phyloP scores from a whole-genome alignment of 2,329 filamentous ascomycete species.

The Colletotrichum viniferum region DNA sequence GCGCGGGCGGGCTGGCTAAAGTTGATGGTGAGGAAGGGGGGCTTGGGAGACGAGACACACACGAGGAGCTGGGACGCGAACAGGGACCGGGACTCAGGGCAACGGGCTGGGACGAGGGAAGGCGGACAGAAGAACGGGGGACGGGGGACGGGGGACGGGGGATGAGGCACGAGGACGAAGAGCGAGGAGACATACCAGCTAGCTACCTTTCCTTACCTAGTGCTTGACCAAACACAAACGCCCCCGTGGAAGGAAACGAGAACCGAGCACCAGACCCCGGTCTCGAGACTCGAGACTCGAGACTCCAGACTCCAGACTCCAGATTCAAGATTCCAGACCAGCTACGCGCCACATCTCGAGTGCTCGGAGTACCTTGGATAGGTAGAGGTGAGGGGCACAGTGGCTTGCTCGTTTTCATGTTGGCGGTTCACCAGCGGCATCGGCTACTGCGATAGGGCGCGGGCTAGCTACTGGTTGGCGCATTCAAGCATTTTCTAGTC shows the following conservation, averaged over 20 bases:
- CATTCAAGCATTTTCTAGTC: conserved; percentile 3
- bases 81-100: not conserved
- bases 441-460: not conserved
- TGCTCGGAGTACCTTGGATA: not conserved
- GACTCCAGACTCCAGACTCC: not conserved
- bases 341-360: not conserved
- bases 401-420: not conserved
- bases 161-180: not conserved
- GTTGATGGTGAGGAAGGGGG: not conserved
- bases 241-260: not conserved
- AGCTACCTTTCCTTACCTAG: not conserved
- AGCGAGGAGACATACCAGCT: not conserved
- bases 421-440: not conserved
- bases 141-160: not conserved
- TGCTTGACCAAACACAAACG: not conserved
- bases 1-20: not conserved
- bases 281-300: not conserved
- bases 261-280: not conserved
- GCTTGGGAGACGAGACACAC: not conserved
- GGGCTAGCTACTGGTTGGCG: not conserved
- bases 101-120: not conserved
- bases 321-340: not conserved
- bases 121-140: not conserved
- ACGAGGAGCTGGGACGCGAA: not conserved
- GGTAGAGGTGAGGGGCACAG: not conserved